Base-by-base conservation (phyloP, 345 rosid species). In the Clarkia xantiana region DNA sequence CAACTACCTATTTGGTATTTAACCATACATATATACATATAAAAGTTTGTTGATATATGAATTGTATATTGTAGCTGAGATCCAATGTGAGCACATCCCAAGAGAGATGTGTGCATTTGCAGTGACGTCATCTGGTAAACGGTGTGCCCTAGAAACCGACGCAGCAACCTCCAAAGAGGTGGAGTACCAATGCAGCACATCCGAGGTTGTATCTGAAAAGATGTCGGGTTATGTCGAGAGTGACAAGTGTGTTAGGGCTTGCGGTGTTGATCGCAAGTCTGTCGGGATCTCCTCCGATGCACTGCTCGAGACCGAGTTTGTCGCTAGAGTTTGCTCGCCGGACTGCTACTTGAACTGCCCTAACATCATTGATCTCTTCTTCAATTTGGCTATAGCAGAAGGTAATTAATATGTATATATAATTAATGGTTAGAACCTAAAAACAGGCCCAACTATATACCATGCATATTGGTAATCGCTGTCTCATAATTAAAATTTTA, bases 371-470 rank as follows among this genome's bases (percentile, higher is more conserved):
- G 96, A 91, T 44, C 96, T 91, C 23, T 86, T 79, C 80, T 86
- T 71, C 80, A 86, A 91, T 45, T 59, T 91, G 60, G 98, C 93
- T n/a, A 80, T 82, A 61, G 98, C 85, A 9, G 98, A 91, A 84
- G 98, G 98, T 90, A 72, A 44, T 14, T 9, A 6, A 48, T 3
- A n/a, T n/a, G 11, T n/a, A 45, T 45, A n/a, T n/a, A n/a, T n/a
- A n/a, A n/a, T n/a, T n/a, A n/a, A n/a, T n/a, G n/a, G n/a, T n/a
- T n/a, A n/a, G n/a, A n/a, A n/a, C n/a, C n/a, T n/a, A n/a, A n/a
- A n/a, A n/a, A n/a, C n/a, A n/a, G n/a, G n/a, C n/a, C n/a, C n/a
- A n/a, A n/a, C n/a, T n/a, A n/a, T n/a, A n/a, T n/a, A n/a, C n/a
- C n/a, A n/a, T n/a, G n/a, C n/a, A n/a, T n/a, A n/a, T n/a, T n/a